A percentile compares a stretch with the other conserved stretches of the same genome.
phyloP scores from a whole-genome alignment of 139 green algal species.

The Prasinococcaceae sp. region DNA sequence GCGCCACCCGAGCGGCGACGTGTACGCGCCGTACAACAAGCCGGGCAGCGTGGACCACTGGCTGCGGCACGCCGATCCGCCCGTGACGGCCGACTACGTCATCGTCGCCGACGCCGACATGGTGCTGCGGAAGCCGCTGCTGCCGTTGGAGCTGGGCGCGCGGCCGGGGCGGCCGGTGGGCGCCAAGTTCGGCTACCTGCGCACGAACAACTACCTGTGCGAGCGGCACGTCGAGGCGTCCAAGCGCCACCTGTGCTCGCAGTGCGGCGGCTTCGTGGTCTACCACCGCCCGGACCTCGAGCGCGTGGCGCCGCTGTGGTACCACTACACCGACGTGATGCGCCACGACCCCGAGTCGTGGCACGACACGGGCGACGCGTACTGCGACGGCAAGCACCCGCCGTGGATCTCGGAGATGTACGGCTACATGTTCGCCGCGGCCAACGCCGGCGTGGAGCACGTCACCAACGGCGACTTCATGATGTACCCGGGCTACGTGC shows the following conservation, averaged over 20 bases:
- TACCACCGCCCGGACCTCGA: slow-evolving; percentile 18
- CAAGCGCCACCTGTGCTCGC: slow-evolving; percentile 2
- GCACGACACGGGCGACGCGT: slow-evolving; percentile 28
- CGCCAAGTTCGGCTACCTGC: slow-evolving; percentile 28
- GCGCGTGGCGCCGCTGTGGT: slow-evolving; percentile 15
- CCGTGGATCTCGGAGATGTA: slow-evolving; percentile 43
- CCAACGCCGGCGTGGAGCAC: slow-evolving; percentile 18
- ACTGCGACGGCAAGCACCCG: slow-evolving; percentile 14
- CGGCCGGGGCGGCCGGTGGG: slow-evolving; percentile 12
- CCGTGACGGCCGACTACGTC: slow-evolving; percentile 21
- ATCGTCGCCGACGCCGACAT: slow-evolving; percentile 34
- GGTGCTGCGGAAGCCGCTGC: slow-evolving; percentile 15
- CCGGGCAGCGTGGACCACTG: slow-evolving; percentile 24
- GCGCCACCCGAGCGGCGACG: slow-evolving; percentile 3
- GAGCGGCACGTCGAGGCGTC: slow-evolving; percentile 6
- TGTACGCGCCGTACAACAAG: slow-evolving; percentile 34
- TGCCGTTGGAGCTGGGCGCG: slow-evolving; percentile 11
- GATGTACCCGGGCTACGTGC: slow-evolving; percentile 23
- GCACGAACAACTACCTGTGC: slow-evolving; percentile 19
- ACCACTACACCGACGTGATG: slow-evolving; percentile 16
- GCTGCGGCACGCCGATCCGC: slow-evolving; percentile 21
- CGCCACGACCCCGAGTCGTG: slow-evolving; percentile 8
- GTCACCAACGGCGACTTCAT: slow-evolving; percentile 14
- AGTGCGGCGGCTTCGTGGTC: slow-evolving; percentile 24
- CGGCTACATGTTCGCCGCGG: slow-evolving; percentile 35